Conservation (phyloP, 371 early-diverging fungal genomes). For the Sporodiniella umbellata region DNA sequence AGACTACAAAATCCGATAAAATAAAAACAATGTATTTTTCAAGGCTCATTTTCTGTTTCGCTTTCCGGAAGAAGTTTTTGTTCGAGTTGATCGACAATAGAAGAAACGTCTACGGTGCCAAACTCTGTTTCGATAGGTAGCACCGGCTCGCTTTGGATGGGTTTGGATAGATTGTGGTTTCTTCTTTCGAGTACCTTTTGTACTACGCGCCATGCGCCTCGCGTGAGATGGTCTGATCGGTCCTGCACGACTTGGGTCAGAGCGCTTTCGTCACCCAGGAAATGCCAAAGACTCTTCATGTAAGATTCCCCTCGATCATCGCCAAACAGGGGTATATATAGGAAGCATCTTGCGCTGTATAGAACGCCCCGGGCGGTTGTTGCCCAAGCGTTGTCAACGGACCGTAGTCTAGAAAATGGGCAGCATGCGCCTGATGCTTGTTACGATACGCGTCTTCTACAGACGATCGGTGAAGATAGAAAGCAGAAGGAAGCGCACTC, state of each 20-base stretch:
- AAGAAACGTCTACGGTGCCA: slow-evolving; percentile 27
- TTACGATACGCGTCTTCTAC: slow-evolving; percentile 37
- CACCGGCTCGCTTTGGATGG: background rate
- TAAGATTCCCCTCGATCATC: slow-evolving; percentile 67
- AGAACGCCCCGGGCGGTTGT: slow-evolving; percentile 46
- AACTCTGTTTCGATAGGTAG: slow-evolving; percentile 26
- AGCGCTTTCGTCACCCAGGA: slow-evolving; percentile 42
- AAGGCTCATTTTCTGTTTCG: too few relatives aligned
- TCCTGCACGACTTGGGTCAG: slow-evolving; percentile 16
- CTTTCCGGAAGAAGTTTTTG: background rate
- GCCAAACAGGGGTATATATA: slow-evolving; percentile 61
- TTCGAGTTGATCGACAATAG: slow-evolving; percentile 12
- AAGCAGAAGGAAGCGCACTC: slow-evolving; percentile 47
- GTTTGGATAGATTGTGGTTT: slow-evolving; percentile 6
- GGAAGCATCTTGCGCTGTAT: slow-evolving; percentile 40
- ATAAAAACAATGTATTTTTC: too few relatives aligned
- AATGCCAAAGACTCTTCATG: slow-evolving; percentile 59
- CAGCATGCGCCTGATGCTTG: slow-evolving; percentile 39
- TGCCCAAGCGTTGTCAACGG: slow-evolving; percentile 49
- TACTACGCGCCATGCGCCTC: slow-evolving; percentile 31
- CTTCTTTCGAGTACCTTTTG: slow-evolving; percentile 16
- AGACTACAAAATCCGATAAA: too few relatives aligned
- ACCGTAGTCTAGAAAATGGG: slow-evolving; percentile 51
- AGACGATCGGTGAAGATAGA: slow-evolving; percentile 27
- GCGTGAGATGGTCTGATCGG: slow-evolving; percentile 25